Conservation (phyloP, 2,329 filamentous ascomycete genomes). For the Nemania abortiva region DNA sequence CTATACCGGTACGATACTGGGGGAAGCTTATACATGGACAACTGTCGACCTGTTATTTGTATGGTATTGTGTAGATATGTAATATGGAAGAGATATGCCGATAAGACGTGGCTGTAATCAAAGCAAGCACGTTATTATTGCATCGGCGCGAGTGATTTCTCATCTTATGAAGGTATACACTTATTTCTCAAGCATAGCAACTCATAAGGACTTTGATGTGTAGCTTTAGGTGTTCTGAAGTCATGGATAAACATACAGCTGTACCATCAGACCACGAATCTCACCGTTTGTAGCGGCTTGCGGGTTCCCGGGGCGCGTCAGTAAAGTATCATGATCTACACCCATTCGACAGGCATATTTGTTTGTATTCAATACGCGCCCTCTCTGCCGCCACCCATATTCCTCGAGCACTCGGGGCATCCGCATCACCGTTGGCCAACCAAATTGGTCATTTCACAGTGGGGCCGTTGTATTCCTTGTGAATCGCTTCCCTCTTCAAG, state of each 20-base stretch:
- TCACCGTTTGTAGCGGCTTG: background rate
- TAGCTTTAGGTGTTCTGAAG: too few relatives aligned
- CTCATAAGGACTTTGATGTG: too few relatives aligned
- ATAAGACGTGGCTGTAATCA: background rate
- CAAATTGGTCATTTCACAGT: background rate
- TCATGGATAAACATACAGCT: background rate
- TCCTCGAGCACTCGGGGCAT: background rate
- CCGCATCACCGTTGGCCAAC: background rate
- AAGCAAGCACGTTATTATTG: background rate
- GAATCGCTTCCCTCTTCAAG: background rate
- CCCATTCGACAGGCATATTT: background rate
- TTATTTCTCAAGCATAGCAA: background rate
- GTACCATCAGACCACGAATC: background rate
- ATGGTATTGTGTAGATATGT: background rate
- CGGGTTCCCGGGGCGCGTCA: background rate
- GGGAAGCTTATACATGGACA: background rate
- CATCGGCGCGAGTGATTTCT: background rate
- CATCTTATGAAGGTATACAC: background rate
- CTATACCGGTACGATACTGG: background rate
- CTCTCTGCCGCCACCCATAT: background rate
- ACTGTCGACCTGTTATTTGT: conserved; percentile 13
- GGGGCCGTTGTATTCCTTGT: background rate
- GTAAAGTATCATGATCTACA: background rate
- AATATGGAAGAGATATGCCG: background rate
- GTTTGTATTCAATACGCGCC: background rate